These are phyloP conservation scores for Geranium incanum DNA, from an alignment of 441 rosid genomes.

Conservation along the genomic window DNA sequence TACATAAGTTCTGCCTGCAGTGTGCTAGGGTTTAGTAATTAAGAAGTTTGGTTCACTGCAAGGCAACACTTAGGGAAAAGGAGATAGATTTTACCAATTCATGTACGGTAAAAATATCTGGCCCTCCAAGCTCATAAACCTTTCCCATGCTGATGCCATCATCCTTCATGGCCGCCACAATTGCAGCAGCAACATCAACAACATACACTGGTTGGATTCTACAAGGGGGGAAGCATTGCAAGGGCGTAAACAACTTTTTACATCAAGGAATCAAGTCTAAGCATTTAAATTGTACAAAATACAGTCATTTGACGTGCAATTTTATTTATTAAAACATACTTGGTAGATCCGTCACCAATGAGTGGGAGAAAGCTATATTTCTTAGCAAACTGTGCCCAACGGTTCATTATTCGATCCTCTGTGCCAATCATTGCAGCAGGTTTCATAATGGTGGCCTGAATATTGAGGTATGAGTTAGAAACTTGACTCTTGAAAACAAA, in stretches of 20 bases:
- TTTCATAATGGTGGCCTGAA: constrained; percentile 83
- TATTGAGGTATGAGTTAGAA: constrained; percentile 21
- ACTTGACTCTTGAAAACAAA: background rate
- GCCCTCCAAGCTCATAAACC: constrained; percentile 92
- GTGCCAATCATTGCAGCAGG: constrained; percentile 94
- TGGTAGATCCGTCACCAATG: constrained; percentile 77
- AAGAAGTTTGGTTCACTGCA: constrained; percentile 11
- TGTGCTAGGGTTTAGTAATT: constrained; percentile 20
- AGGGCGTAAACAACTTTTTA: background rate
- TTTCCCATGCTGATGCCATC: constrained; percentile 93
- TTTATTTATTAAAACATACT: constrained; percentile 36
- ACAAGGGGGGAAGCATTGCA: constrained; percentile 19
- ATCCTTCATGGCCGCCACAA: constrained; percentile 80
- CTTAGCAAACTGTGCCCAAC: constrained; percentile 75
- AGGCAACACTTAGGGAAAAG: constrained; percentile 14
- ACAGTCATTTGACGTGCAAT: background rate
- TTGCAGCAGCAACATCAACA: constrained; percentile 87
- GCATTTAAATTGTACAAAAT: background rate
- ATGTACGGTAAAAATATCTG: constrained; percentile 63
- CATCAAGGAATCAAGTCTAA: background rate
- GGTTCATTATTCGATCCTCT: constrained; percentile 79
- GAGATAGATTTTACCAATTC: constrained; percentile 57
- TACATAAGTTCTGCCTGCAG: constrained; percentile 88
- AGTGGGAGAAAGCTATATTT: constrained; percentile 76
- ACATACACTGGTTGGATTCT: constrained; percentile 96